Evolutionary conservation across 257 asterid genomes (phyloP).

Genomic region (Nicotiana benthamiana): DNA sequence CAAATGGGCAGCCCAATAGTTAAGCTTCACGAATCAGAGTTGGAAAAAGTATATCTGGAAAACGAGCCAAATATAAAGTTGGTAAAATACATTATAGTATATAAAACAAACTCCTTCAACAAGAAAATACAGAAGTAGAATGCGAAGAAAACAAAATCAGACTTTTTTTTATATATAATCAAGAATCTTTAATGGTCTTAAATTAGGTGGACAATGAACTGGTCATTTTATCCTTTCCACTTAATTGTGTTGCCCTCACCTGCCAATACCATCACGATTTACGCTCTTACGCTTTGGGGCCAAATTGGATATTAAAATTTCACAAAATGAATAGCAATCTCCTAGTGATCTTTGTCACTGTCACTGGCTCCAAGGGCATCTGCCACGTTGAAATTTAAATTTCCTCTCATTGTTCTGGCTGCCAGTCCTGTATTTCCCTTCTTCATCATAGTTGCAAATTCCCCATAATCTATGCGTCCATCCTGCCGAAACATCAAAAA

Average conservation of each 20-base stretch:
- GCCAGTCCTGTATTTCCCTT: constrained; percentile 56
- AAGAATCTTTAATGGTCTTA: too few relatives aligned
- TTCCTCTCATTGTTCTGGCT: constrained; percentile 82
- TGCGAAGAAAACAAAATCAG: background rate
- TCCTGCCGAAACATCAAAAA: constrained; percentile 32
- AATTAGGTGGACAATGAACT: too few relatives aligned
- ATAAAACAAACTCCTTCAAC: background rate
- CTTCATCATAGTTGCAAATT: constrained; percentile 98
- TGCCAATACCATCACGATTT: too few relatives aligned
- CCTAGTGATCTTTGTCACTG: constrained; percentile 5
- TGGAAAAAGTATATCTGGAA: background rate
- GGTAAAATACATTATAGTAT: background rate
- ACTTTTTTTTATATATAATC: too few relatives aligned
- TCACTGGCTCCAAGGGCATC: constrained; percentile 53
- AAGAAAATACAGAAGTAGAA: too few relatives aligned
- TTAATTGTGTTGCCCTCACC: too few relatives aligned
- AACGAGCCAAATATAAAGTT: background rate
- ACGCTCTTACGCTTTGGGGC: too few relatives aligned
- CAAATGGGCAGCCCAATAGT: too few relatives aligned
- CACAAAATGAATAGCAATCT: background rate
- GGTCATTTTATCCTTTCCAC: too few relatives aligned
- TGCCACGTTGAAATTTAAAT: constrained; percentile 58
- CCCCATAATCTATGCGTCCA: constrained; percentile 92
- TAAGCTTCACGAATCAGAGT: too few relatives aligned
- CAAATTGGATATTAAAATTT: background rate